Evolutionary conservation across 495 filamentous ascomycete genomes (phyloP).

Genomic region (Delitschia confertaspora): DNA sequence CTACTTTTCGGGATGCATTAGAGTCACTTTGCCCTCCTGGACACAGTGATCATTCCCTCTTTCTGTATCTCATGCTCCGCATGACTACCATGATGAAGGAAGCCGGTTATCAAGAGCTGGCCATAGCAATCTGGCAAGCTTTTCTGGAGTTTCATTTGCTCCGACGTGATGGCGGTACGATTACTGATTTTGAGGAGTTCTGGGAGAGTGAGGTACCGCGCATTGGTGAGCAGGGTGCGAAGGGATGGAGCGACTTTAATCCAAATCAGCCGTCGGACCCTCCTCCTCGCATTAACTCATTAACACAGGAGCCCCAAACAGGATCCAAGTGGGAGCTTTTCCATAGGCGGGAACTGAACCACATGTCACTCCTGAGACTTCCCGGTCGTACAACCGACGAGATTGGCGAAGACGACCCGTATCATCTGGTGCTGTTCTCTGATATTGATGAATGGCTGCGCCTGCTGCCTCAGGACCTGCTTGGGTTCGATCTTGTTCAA

Average conservation of each 20-base stretch:
- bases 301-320: too few relatives aligned
- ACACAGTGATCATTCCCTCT: conserved; percentile 39
- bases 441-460: conserved; percentile 58
- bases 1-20: conserved; percentile 50
- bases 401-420: conserved; percentile 66
- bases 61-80: conserved; percentile 66
- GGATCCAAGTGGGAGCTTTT: conserved; percentile 56
- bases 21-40: conserved; percentile 31
- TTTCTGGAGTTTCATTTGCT: conserved; percentile 66
- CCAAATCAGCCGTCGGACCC: conserved; percentile 19
- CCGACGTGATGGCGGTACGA: conserved; percentile 34
- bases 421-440: conserved; percentile 63
- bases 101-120: conserved; percentile 70
- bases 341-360: conserved; percentile 50
- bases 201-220: conserved; percentile 83
- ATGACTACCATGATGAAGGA: conserved; percentile 65
- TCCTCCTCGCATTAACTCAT: conserved; percentile 1
- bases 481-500: conserved; percentile 43
- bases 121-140: conserved; percentile 75
- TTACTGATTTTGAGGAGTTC: conserved; percentile 51
- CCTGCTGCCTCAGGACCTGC: conserved; percentile 31
- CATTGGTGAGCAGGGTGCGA: conserved; percentile 63
- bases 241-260: conserved; percentile 58
- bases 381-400: conserved; percentile 61
- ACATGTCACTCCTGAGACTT: conserved; percentile 40